Evolutionary conservation across 2,329 filamentous ascomycete genomes (phyloP).

Genomic region (Cladosporium sp.): DNA sequence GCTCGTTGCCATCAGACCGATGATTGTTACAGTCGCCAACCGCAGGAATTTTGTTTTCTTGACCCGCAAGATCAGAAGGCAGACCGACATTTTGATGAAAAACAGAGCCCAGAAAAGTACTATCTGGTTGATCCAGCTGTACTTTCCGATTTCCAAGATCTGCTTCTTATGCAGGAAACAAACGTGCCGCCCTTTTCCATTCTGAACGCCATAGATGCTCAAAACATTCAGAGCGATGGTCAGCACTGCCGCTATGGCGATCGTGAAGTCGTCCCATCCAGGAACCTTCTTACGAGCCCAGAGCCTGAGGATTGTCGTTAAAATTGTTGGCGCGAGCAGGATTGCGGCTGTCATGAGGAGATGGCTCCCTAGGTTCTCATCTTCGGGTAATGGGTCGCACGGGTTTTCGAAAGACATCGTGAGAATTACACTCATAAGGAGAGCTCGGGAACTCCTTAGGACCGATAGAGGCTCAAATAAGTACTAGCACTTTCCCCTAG

Average conservation of each 20-base stretch:
- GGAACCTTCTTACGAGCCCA: slow-evolving; percentile 1
- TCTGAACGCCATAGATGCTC: slow-evolving; percentile 29
- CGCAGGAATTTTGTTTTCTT: slow-evolving; percentile 31
- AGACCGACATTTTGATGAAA: slow-evolving; percentile 39
- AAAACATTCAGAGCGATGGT: slow-evolving; percentile 29
- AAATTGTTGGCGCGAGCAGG: neutral
- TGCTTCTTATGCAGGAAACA: slow-evolving; percentile 29
- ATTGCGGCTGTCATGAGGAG: neutral
- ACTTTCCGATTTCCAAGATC: slow-evolving; percentile 33
- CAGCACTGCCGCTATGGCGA: slow-evolving; percentile 27
- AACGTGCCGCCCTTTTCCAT: slow-evolving; percentile 38
- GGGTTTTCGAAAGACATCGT: neutral
- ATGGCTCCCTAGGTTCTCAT: neutral
- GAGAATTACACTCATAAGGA: neutral
- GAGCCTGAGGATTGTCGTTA: slow-evolving; percentile 1
- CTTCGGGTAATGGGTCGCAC: neutral
- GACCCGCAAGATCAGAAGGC: slow-evolving; percentile 38
- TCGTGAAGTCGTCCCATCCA: slow-evolving; percentile 33
- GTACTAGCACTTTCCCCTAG: neutral
- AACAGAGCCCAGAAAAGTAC: slow-evolving; percentile 37
- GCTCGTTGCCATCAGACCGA: slow-evolving; percentile 19
- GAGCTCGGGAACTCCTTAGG: neutral
- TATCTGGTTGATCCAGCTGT: slow-evolving; percentile 36
- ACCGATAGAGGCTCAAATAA: neutral
- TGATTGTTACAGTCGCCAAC: slow-evolving; percentile 26